Evolutionary conservation across 441 rosid species (phyloP), one percentile per base, ranked within the genome.

Genomic region (Erodium texanum): DNA sequence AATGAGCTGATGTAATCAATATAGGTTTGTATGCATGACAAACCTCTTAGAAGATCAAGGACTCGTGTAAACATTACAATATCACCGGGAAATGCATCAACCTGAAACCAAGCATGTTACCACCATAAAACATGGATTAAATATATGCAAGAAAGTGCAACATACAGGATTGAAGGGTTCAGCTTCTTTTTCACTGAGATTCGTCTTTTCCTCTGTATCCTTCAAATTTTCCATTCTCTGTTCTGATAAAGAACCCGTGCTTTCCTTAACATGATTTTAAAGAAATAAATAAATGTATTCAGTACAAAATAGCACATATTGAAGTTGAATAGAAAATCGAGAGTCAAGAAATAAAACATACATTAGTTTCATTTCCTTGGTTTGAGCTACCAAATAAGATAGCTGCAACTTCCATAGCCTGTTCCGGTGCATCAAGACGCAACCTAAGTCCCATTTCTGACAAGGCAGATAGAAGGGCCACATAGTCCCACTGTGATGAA

Each of bases 61-160:
- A 94, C 97, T 71, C 99, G 82, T 48, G 89, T 69, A 81, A 94
- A 91, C 73, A 94, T 94, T 65, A 94, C 92, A 81, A 94, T 94
- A 79, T 94, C 99, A 66, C 99, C 97, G 67, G 99, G 99, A 81
- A 94, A 88, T 66, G 97, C 99, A 82, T 94, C 99, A 75, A 94
- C 85, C 99, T 94, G 87, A 54, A 80, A 74, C 24, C 67, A 41
- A 62, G 68, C 62, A 66, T 68, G 68, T 50, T 62, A 64, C n/a
- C 19, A 71, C 6, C 34, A 43, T 36, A 45, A 73, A 62, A 29
- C 29, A 65, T 50, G 29, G 23, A 72, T 43, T 41, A 65, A 62
- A 62, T 52, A 72, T 24, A 68, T 65, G 64, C 59, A 7, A 71
- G 65, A n/a, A 73, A 70, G 38, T 73, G 19, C 38, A 68, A 71